Conservation (phyloP, 768 basidiomycete genomes). For the Suillus hirtellus region DNA sequence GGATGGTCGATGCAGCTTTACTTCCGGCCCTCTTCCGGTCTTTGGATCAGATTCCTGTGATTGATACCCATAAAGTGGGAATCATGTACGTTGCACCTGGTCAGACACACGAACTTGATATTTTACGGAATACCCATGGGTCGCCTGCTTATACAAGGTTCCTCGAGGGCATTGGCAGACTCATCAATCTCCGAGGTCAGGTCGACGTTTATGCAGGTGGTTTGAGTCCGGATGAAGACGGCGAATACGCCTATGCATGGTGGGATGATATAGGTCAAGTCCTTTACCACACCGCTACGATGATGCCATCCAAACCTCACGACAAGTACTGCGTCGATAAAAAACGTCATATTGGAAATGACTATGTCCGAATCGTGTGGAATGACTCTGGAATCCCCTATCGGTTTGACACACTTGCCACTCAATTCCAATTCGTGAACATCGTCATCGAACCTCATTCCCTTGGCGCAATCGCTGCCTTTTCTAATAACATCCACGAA, state of each 20-base stretch:
- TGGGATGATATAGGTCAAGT: conserved; percentile 98
- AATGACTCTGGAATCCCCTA: conserved; percentile 94
- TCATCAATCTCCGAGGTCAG: conserved; percentile 88
- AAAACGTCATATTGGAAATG: conserved; percentile 96
- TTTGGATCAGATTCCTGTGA: conserved; percentile 86
- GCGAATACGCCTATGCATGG: conserved; percentile 98
- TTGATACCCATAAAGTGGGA: conserved; percentile 96
- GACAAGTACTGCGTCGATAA: conserved; percentile 80
- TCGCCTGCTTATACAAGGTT: conserved; percentile 95
- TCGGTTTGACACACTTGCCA: conserved; percentile 86
- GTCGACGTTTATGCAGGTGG: conserved; percentile 92
- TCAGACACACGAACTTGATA: conserved; percentile 81
- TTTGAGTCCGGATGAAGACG: conserved; percentile 87
- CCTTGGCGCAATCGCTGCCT: conserved; percentile 78
- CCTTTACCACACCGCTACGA: conserved; percentile 92
- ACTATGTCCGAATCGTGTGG: conserved; percentile 95
- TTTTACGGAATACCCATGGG: conserved; percentile 87
- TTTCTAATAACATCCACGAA: conserved; percentile 81
- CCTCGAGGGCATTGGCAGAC: conserved; percentile 82
- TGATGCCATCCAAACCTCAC: conserved; percentile 82
- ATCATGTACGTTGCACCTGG: conserved; percentile 95
- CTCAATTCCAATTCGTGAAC: conserved; percentile 96
- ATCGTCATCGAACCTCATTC: conserved; percentile 96
- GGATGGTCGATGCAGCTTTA: conserved; percentile 52
- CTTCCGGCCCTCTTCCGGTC: conserved; percentile 61